Evolutionary conservation across 768 basidiomycete species (phyloP), one percentile per base, ranked within the genome.

Genomic region (Clavulina sp.): DNA sequence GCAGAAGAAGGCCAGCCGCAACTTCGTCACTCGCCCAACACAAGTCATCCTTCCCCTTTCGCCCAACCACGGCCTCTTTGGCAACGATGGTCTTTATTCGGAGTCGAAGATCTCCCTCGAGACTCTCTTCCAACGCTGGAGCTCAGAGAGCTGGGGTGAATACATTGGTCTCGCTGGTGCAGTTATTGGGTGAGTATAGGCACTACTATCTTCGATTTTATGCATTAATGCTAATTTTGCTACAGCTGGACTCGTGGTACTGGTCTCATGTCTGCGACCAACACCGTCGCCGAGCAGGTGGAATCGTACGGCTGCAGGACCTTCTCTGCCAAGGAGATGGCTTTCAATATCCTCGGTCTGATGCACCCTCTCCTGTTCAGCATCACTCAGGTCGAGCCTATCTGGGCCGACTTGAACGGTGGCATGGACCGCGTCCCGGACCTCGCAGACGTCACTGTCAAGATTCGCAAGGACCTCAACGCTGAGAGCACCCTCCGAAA

Each of bases 281-380:
- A 92, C 69, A 86, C 83, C 40, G 82, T 96, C 49, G 89, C 95
- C 26, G 85, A 92, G 53, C 88, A 89, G 50, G 74, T 99, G 40
- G 95, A 99, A 69, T 74, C 79, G 53, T 75, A 83, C 56, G 95
- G 95, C 55, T 87, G 95, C 53, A 79, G 95, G 57, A 99, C 95
- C 1, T 99, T 97, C 77, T 97, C 93, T 0, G 84, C 95, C 28
- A 97, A 97, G 70, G 95, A 99, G 69, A 99, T 97, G 95, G 92
- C 95, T 0, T 99, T 99, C 78, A 99, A 99, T 68, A 89, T 99
- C 60, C 81, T 99, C 51, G 93, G 95, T 54, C 75, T 99, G 48
- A 97, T 99, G 93, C 95, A 99, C 62, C 95, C 95, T 41, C 78
- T 97, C 4, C 76, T 99, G 50, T 97, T 97, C 78, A 95, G 93